Evolutionary conservation across 139 green algal species (phyloP).

Genomic region (Chlorella sp.): DNA sequence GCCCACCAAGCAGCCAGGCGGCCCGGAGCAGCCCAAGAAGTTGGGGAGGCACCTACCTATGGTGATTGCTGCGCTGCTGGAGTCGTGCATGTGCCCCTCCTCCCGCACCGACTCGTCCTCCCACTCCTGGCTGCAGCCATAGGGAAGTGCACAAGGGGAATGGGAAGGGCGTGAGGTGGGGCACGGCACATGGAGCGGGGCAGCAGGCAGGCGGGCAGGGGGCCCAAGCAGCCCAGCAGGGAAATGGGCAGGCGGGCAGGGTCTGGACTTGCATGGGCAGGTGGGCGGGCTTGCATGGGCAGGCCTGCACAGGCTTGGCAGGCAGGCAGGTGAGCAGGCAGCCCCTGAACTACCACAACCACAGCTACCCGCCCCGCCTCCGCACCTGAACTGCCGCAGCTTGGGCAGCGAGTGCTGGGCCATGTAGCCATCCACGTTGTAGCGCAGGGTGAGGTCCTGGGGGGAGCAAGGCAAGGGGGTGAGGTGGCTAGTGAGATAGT

Average conservation of each 20-base stretch:
- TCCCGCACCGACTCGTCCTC: conserved; percentile 12
- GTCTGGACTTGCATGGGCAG: too few relatives aligned
- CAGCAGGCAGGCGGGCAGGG: background rate
- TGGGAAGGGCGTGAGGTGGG: background rate
- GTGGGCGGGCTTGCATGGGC: background rate
- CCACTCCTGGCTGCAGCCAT: conserved; percentile 34
- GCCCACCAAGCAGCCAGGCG: too few relatives aligned
- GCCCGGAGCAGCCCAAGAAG: too few relatives aligned
- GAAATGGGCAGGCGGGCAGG: too few relatives aligned
- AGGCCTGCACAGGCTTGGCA: too few relatives aligned
- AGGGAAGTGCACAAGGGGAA: background rate
- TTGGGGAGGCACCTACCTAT: conserved; percentile 32
- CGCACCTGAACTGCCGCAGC: conserved; percentile 31
- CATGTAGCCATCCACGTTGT: conserved; percentile 42
- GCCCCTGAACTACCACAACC: too few relatives aligned
- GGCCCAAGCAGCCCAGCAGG: background rate
- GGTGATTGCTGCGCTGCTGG: conserved; percentile 34
- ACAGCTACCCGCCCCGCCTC: background rate
- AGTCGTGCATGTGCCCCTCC: conserved; percentile 6
- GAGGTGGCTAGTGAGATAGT: background rate
- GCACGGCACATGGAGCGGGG: background rate
- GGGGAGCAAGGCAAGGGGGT: background rate
- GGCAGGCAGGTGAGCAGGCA: too few relatives aligned
- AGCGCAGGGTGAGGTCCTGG: conserved; percentile 54
- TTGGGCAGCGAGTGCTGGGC: background rate